Conservation (phyloP, 2,329 filamentous ascomycete species). For the Macrophomina tecta region DNA sequence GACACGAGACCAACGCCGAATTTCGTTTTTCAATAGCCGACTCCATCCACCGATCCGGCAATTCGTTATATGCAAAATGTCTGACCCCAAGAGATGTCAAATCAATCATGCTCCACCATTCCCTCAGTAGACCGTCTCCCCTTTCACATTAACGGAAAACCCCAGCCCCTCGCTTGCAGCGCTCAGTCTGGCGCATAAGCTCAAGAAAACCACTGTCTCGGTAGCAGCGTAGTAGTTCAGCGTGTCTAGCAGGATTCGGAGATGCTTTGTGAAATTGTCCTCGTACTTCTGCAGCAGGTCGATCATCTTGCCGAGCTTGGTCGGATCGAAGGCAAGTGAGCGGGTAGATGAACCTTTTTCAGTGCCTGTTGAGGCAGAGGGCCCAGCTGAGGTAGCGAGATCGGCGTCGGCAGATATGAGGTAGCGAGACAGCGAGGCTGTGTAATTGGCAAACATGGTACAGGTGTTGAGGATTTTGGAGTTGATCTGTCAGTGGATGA, state of each 20-base stretch:
- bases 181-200: conserved; percentile 81
- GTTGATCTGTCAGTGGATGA: conserved; percentile 75
- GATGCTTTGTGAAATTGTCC: conserved; percentile 86
- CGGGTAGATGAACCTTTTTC: conserved; percentile 31
- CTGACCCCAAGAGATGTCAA: not conserved
- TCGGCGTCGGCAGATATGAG: conserved; percentile 76
- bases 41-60: not conserved
- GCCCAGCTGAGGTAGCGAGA: conserved; percentile 29
- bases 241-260: conserved; percentile 92
- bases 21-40: not conserved
- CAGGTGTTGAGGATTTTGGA: conserved; percentile 97
- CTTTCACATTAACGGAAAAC: conserved; percentile 19
- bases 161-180: conserved; percentile 59
- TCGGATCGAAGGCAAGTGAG: conserved; percentile 57
- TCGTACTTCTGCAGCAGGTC: conserved; percentile 93
- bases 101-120: not conserved
- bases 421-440: conserved; percentile 82
- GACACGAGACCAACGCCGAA: not conserved
- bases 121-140: conserved; percentile 11
- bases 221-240: conserved; percentile 97
- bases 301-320: conserved; percentile 75
- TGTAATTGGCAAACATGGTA: conserved; percentile 91
- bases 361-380: conserved; percentile 30
- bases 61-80: not conserved
- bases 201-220: conserved; percentile 91